phyloP scores from a whole-genome alignment of 176 grass and related monocot genomes.

The Cocos nucifera region DNA sequence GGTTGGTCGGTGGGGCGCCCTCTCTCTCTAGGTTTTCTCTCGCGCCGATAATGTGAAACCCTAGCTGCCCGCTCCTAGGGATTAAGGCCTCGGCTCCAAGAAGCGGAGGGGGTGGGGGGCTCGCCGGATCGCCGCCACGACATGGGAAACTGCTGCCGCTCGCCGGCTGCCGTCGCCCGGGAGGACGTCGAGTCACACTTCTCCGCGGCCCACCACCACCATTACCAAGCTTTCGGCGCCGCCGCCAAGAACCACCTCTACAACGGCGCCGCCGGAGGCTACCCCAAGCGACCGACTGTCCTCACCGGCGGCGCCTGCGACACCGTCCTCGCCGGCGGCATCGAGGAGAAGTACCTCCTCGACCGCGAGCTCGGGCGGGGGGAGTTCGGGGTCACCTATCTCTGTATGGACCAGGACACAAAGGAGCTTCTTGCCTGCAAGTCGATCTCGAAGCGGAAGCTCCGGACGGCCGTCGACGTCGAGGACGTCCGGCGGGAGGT shows the following conservation, averaged over 20 bases:
- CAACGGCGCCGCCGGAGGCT: slow-evolving; percentile 7
- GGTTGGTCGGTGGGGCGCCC: too few relatives aligned
- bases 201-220: slow-evolving; percentile 25
- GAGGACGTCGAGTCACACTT: slow-evolving; percentile 82
- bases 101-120: too few relatives aligned
- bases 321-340: slow-evolving; percentile 14
- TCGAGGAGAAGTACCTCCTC: slow-evolving; percentile 83
- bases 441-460: slow-evolving; percentile 98
- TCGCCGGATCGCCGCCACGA: neutral
- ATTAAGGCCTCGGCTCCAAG: too few relatives aligned
- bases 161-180: slow-evolving; percentile 78
- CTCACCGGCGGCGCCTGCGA: slow-evolving; percentile 46
- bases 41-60: too few relatives aligned
- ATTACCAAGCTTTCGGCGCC: slow-evolving; percentile 22
- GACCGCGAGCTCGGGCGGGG: slow-evolving; percentile 91
- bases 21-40: too few relatives aligned
- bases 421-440: slow-evolving; percentile 91
- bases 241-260: slow-evolving; percentile 48
- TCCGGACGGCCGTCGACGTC: slow-evolving; percentile 80
- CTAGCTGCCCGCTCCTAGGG: too few relatives aligned
- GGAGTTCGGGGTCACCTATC: slow-evolving; percentile 98
- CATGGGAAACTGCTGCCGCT: slow-evolving; percentile 99
- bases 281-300: slow-evolving; percentile 54
- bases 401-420: slow-evolving; percentile 82
- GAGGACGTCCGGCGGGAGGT: slow-evolving; percentile 99